Percentiles rank a stretch among this genome's conserved stretches.
These are phyloP conservation scores for Pyrenula aspistea DNA, from an alignment of 495 filamentous ascomycete genomes.

Conservation along the genomic window DNA sequence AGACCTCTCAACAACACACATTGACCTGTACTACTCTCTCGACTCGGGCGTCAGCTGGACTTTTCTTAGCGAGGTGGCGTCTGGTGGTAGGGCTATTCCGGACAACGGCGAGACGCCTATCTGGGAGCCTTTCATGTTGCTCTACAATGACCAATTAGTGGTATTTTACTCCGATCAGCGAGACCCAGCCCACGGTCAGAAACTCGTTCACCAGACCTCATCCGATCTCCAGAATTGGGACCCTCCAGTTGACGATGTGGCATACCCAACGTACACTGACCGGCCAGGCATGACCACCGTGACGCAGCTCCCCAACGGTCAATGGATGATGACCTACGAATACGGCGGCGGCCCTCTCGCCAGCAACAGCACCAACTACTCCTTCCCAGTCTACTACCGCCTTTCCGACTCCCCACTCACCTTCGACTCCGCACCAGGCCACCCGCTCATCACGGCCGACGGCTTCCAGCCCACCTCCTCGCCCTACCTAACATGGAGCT, in stretches of 20 bases:
- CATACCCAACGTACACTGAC: constrained; percentile 43
- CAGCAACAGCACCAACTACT: constrained; percentile 19
- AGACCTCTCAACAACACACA: constrained; percentile 48
- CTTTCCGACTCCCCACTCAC: constrained; percentile 37
- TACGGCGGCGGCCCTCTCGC: constrained; percentile 36
- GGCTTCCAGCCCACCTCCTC: constrained; percentile 38
- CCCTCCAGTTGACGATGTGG: constrained; percentile 46
- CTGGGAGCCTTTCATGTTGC: constrained; percentile 59
- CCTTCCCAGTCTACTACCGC: constrained; percentile 48
- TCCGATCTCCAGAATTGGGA: constrained; percentile 47
- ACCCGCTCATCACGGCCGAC: constrained; percentile 30
- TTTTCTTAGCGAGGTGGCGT: constrained; percentile 52
- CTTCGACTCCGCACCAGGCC: constrained; percentile 30
- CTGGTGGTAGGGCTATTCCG: constrained; percentile 48
- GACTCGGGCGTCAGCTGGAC: constrained; percentile 51
- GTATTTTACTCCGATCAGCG: constrained; percentile 62
- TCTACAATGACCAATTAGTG: constrained; percentile 40
- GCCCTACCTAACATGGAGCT: constrained; percentile 43
- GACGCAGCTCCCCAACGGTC: constrained; percentile 42
- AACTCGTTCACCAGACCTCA: constrained; percentile 48
- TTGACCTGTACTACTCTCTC: constrained; percentile 52
- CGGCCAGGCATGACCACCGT: constrained; percentile 59
- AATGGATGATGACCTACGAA: constrained; percentile 54
- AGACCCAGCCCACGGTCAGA: constrained; percentile 52
- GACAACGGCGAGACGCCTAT: constrained; percentile 53